Conservation (phyloP, 1,139 yeast genomes). For the Candida mesenterica region DNA sequence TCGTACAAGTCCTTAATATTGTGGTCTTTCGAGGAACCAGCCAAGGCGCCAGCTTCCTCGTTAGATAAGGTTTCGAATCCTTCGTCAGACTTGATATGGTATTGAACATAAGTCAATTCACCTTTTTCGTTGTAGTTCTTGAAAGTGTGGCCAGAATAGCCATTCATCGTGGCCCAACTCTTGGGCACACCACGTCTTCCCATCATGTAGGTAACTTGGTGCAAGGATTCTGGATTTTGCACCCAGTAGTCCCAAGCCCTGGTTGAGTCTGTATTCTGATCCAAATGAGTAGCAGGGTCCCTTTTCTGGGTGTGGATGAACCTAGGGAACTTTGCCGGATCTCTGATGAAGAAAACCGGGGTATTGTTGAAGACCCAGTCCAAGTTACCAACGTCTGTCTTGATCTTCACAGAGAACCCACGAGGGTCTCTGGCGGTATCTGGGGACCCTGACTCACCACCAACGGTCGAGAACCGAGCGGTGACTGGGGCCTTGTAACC, state of each 20-base stretch:
- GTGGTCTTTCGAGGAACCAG: conserved; percentile 64
- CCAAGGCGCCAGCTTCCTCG: conserved; percentile 57
- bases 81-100: conserved; percentile 59
- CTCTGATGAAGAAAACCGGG: conserved; percentile 57
- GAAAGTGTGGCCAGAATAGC: conserved; percentile 72
- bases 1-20: conserved; percentile 65
- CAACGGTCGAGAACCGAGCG: conserved; percentile 59
- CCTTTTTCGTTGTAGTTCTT: conserved; percentile 67
- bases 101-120: conserved; percentile 65
- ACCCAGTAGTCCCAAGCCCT: conserved; percentile 69
- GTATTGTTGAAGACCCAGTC: conserved; percentile 66
- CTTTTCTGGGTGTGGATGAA: conserved; percentile 67
- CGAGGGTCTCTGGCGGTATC: conserved; percentile 62
- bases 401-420: conserved; percentile 55
- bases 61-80: conserved; percentile 54
- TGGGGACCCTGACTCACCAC: conserved; percentile 57
- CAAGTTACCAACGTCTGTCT: conserved; percentile 58
- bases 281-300: conserved; percentile 78
- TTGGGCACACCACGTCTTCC: conserved; percentile 72
- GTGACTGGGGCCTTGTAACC: conserved; percentile 50
- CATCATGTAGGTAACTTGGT: conserved; percentile 61
- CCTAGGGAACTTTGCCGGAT: conserved; percentile 58
- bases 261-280: conserved; percentile 55
- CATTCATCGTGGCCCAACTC: conserved; percentile 63
- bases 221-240: conserved; percentile 61